Evolutionary conservation across 2,329 filamentous ascomycete species (phyloP).

Genomic region (Penicillium crustosum): DNA sequence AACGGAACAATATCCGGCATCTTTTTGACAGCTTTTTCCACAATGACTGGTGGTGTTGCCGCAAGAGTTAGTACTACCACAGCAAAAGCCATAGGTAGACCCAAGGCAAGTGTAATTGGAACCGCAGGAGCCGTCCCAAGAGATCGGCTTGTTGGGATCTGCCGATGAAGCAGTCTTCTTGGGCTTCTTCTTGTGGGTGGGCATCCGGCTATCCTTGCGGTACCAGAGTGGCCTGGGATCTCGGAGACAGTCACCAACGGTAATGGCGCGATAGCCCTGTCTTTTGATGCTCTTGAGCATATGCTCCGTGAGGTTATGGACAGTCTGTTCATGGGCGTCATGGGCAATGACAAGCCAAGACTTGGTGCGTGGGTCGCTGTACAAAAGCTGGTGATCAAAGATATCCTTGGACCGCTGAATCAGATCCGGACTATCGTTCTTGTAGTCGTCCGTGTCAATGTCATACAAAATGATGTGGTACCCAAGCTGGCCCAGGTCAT

Average conservation of each 20-base stretch:
- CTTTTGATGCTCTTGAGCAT: constrained; percentile 37
- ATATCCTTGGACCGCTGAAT: constrained; percentile 44
- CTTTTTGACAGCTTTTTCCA: constrained; percentile 32
- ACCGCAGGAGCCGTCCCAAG: constrained; percentile 38
- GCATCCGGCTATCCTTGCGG: constrained; percentile 37
- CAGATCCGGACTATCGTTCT: constrained; percentile 37
- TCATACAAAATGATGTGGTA: constrained; percentile 52
- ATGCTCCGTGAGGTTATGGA: constrained; percentile 44
- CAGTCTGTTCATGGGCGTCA: constrained; percentile 46
- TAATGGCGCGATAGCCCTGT: constrained; percentile 40
- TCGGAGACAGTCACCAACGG: constrained; percentile 46
- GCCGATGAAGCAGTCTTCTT: constrained; percentile 12
- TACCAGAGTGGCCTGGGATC: constrained; percentile 44
- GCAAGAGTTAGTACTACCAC: constrained; percentile 30
- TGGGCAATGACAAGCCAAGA: constrained; percentile 45
- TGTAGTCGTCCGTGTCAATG: constrained; percentile 51
- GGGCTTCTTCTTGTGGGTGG: constrained; percentile 13
- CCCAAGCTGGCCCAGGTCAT: constrained; percentile 47
- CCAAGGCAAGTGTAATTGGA: constrained; percentile 36
- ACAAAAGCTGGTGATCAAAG: constrained; percentile 36
- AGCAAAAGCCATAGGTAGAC: constrained; percentile 38
- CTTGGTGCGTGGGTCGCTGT: constrained; percentile 27
- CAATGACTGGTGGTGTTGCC: constrained; percentile 35
- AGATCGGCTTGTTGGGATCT: constrained; percentile 26
- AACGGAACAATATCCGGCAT: constrained; percentile 32